Base-by-base conservation (phyloP, 2,329 filamentous ascomycete species). In the Claviceps quebecensis region DNA sequence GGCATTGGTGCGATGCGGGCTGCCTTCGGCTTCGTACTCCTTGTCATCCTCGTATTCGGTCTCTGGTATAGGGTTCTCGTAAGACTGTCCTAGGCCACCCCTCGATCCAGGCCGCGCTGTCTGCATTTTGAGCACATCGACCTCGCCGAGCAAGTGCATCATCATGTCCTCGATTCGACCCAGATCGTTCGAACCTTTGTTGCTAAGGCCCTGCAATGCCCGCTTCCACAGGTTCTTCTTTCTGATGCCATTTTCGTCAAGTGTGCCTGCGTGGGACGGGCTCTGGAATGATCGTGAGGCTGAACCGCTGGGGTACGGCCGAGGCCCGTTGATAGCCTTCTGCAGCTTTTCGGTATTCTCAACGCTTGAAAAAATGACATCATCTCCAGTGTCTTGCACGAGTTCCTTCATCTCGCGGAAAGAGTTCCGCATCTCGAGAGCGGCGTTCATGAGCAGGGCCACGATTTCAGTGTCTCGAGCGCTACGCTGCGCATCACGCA, bases 381-480 rank as follows among this genome's bases (percentile, higher is more conserved):
- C 87, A 62, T 96, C 91, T 5, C 67, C 65, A 54, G 94, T 91
- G 57, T 94, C 86, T 48, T 86, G 84, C 55, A 98, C 85, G 62
- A 95, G 84, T 56, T 84, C 86, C 73, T 93, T 96, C 76, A 98
- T 86, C 60, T 95, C 90, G 57, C 95, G 87, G 63, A 97, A 95
- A 0, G 88, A 94, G 59, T 87, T 94, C 56, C 91, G 87, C 90
- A 97, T 97, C 68, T 98, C 93, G 13, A 93, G 84, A 4, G 93
- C 91, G 51, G 89, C 90, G 54, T 91, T 84, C 55, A 98, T 93
- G 36, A 98, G 79, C 0, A 93, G 91, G 46, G 96, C 87, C 17
- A 98, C 74, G 51, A 98, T 96, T 67, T 98, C 93, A 0, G 93
- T 97, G 61, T 98, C 93, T 45, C 93, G 81, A 45, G 93, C 93